These are phyloP conservation scores for Leersia perrieri DNA, from an alignment of 176 grass and related monocot genomes.

Conservation along the genomic window DNA sequence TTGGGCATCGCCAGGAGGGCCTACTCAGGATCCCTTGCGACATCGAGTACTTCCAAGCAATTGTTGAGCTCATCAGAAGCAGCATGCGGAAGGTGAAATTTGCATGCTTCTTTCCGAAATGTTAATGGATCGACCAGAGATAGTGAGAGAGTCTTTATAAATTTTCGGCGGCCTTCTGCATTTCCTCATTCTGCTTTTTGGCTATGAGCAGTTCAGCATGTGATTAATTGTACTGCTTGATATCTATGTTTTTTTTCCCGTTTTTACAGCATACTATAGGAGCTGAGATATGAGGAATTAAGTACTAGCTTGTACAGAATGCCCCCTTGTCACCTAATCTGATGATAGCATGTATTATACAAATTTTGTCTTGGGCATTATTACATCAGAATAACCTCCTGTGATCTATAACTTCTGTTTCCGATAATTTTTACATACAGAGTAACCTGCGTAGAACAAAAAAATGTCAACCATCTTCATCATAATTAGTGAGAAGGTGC, in stretches of 20 bases:
- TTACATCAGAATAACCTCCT: background rate
- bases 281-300: background rate
- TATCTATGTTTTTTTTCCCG: background rate
- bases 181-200: background rate
- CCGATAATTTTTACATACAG: too few species aligned
- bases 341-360: background rate
- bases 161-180: background rate
- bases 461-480: too few species aligned
- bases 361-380: background rate
- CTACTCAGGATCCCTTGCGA: constrained; percentile 52
- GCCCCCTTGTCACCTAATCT: background rate
- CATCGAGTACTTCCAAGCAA: constrained; percentile 7
- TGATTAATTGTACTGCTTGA: background rate
- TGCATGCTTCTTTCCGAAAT: background rate
- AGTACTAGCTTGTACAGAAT: background rate
- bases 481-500: too few species aligned
- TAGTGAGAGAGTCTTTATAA: background rate
- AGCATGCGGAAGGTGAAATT: background rate
- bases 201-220: background rate
- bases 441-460: too few species aligned
- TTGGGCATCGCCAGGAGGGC: constrained; percentile 53
- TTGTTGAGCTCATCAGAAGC: constrained; percentile 36
- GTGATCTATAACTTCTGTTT: background rate
- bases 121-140: background rate
- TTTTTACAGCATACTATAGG: background rate